Base-by-base conservation (phyloP, 139 green algal genomes). In the Picochlorum sp. region DNA sequence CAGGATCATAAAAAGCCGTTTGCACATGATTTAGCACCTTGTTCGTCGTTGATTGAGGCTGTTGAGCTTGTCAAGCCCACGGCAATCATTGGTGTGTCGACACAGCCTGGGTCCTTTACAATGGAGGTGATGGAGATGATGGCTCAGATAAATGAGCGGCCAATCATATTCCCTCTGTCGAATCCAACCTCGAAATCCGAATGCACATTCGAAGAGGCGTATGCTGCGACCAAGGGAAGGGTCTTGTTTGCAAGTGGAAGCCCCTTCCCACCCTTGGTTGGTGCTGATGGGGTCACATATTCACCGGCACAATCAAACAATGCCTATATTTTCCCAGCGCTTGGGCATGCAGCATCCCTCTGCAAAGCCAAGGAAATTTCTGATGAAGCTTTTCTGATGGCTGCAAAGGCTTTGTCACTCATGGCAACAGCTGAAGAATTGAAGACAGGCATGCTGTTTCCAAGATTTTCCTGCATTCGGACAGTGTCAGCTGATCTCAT, bases 101-200 rank as follows among this genome's bases (percentile, higher is more conserved):
- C 82, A 6, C 26, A 77, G 16, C 20, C 54, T 2, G 69, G 68
- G 11, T 65, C 87, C 26, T 95, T 95, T 71, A 82, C 64, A 1
- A 4, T 65, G 24, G 73, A 85, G 16, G 78, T 92, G 16, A 20
- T 81, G 5, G 5, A 71, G 41, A 74, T 74, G 20, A 83, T 94
- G 85, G 74, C 72, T 1, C 37, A 56, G 58, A 72, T 68, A 65
- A 83, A 82, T 64, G 68, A 87, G 44, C 79, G 75, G 1, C 90
- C 90, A 23, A 74, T 97, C 68, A 87, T 97, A 58, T 90, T 97
- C 68, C 82, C 90, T 7, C 78, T 97, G n/a, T 91, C 80, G 67
- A 97, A 97, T 74, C 90, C 90, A 32, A 97, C 89, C 15, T 74
- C 49, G 45, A 85, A 89, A 61, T 70, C 84, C 8, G 90, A 97